phyloP scores from a whole-genome alignment of 208 protist genomes.

The Leishmania arabica region DNA sequence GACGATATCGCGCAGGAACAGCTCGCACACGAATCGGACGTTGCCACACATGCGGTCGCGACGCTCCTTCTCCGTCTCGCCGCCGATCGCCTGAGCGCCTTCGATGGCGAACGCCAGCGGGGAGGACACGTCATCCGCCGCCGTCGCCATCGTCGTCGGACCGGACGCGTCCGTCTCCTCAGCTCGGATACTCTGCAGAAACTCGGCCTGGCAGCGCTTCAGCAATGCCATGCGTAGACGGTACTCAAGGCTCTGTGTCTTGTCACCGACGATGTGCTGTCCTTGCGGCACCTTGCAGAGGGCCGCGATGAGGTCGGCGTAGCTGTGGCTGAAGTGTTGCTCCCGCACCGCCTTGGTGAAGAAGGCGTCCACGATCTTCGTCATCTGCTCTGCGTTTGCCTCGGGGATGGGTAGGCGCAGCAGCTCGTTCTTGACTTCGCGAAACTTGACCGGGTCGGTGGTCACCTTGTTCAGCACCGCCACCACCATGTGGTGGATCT shows the following conservation, averaged over 20 bases:
- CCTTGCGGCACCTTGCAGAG: conserved; percentile 69
- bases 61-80: conserved; percentile 51
- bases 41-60: conserved; percentile 72
- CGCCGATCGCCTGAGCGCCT: conserved; percentile 6
- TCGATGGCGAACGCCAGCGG: conserved; percentile 8
- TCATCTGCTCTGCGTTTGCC: conserved; percentile 65
- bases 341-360: conserved; percentile 81
- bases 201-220: conserved; percentile 70
- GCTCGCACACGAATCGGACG: conserved; percentile 78
- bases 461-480: conserved; percentile 88
- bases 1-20: conserved; percentile 71
- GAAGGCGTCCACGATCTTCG: conserved; percentile 79
- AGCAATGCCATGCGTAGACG: conserved; percentile 72
- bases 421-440: conserved; percentile 85
- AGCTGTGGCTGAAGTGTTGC: conserved; percentile 70
- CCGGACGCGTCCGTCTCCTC: conserved; percentile 8
- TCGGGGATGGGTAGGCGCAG: conserved; percentile 84
- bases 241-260: conserved; percentile 67
- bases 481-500: conserved; percentile 79
- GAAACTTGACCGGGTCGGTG: conserved; percentile 72
- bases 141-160: neutral
- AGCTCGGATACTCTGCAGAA: conserved; percentile 35
- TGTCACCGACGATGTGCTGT: conserved; percentile 61
- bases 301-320: conserved; percentile 70
- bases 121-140: neutral